Evolutionary conservation across 1,284 basidiomycete species (phyloP).

Genomic region (Sutorius eximius): DNA sequence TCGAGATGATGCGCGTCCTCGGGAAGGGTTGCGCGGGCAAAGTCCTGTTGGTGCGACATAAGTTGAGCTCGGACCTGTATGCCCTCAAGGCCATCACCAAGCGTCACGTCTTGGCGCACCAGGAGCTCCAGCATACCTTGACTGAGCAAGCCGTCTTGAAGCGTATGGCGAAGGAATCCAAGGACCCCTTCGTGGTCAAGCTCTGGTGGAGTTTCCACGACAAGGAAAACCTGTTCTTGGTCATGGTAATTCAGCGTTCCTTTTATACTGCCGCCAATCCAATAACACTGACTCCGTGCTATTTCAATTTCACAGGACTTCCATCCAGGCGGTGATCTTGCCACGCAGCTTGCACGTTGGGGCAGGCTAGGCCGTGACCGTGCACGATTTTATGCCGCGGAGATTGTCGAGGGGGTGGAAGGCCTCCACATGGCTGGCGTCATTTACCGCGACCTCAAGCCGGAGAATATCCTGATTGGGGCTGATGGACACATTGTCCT

Average conservation of each 20-base stretch:
- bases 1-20: slow-evolving; percentile 93
- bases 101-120: slow-evolving; percentile 91
- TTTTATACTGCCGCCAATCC: slow-evolving; percentile 22
- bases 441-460: slow-evolving; percentile 89
- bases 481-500: slow-evolving; percentile 92
- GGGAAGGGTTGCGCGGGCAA: slow-evolving; percentile 97
- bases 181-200: slow-evolving; percentile 91
- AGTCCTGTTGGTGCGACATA: slow-evolving; percentile 84
- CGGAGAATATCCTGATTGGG: slow-evolving; percentile 94
- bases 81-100: slow-evolving; percentile 98
- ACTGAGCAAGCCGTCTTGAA: slow-evolving; percentile 94
- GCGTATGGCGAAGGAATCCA: slow-evolving; percentile 78
- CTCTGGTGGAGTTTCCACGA: slow-evolving; percentile 97
- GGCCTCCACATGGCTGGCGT: slow-evolving; percentile 86
- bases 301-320: slow-evolving; percentile 66
- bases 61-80: slow-evolving; percentile 68
- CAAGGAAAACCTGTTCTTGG: slow-evolving; percentile 89
- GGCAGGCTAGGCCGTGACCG: slow-evolving; percentile 89
- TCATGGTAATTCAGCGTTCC: slow-evolving; percentile 58
- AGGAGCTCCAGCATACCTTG: slow-evolving; percentile 92
- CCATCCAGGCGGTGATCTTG: slow-evolving; percentile 94
- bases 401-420: slow-evolving; percentile 94
- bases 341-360: slow-evolving; percentile 94
- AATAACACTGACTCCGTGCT: slow-evolving; percentile 6
- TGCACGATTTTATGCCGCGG: slow-evolving; percentile 93